Evolutionary conservation across 139 green algal species (phyloP), one percentile per base, ranked within the genome.

Genomic region (Chlorella sp.): DNA sequence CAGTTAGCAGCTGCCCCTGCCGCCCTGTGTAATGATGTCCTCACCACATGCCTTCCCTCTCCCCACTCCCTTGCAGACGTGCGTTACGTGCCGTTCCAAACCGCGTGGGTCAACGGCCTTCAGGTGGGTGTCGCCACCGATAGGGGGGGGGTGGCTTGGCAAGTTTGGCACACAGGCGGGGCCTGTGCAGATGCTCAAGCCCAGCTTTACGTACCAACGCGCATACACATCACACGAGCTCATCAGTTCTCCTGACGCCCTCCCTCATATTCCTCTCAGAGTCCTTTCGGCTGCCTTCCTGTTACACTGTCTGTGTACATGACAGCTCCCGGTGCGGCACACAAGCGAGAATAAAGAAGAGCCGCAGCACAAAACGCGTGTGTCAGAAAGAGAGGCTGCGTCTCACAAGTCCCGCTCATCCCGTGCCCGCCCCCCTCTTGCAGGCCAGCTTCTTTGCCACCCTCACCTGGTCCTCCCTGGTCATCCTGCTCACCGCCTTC

Each of bases 41-140:
- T 57, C 48, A 57, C 48, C 5, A 57, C 48, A n/a, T n/a, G n/a
- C 48, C 48, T 57, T 57, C 48, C 48, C 48, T 57, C 7, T n/a
- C 48, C 48, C 9, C 48, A 9, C 61, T 15, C 60, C 34, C 22
- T 14, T 87, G 82, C 82, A 87, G 57, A 76, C 78, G 64, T 83
- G 28, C 83, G 64, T 36, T 88, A 78, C 53, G 42, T 61, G 40
- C 75, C 80, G 14, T 53, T 53, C 34, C 91, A 95, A 86, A 84
- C 93, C 68, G 90, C 92, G 7, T 95, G 92, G 92, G 85, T 92
- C 66, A 95, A 95, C 91, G 83, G 83, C 9, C n/a, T 86, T 15
- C 80, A 85, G 80, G 80, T 40, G 48, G 28, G 80, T 68, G 40
- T 14, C 5, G 28, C 69, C 7, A 28, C 69, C 28, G 30, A 28